These are phyloP conservation scores for Suillus subluteus DNA, from an alignment of 768 basidiomycete species.

Conservation along the genomic window DNA sequence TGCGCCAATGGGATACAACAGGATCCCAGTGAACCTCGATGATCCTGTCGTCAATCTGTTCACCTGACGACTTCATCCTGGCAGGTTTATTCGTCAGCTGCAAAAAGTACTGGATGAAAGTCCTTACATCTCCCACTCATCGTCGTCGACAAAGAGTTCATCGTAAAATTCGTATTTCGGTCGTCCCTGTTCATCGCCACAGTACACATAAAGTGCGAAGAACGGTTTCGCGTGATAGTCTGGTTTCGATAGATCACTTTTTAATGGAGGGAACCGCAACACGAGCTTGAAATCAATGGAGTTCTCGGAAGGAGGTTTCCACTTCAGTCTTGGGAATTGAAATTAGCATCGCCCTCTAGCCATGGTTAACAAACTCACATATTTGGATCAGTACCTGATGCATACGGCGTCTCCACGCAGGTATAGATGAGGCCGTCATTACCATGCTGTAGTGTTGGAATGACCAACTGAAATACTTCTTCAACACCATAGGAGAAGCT, in stretches of 20 bases:
- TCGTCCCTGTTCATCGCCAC: slow-evolving; percentile 61
- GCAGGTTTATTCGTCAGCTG: slow-evolving; percentile 6
- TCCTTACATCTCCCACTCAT: slow-evolving; percentile 91
- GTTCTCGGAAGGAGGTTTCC: slow-evolving; percentile 98
- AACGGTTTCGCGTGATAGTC: slow-evolving; percentile 86
- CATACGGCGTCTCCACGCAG: slow-evolving; percentile 81
- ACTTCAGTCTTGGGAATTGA: slow-evolving; percentile 75
- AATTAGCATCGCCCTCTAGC: slow-evolving; percentile 10
- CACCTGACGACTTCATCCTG: slow-evolving; percentile 82
- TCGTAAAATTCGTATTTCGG: slow-evolving; percentile 85
- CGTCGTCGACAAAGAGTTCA: slow-evolving; percentile 80
- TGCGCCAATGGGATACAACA: slow-evolving; percentile 68
- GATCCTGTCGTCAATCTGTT: slow-evolving; percentile 92
- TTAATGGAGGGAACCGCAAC: slow-evolving; percentile 83
- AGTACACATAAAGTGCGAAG: slow-evolving; percentile 83
- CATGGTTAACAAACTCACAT: slow-evolving; percentile 58
- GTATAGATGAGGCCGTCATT: slow-evolving; percentile 98
- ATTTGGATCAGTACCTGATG: slow-evolving; percentile 80
- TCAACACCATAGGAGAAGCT: slow-evolving; percentile 86
- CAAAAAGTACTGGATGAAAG: background rate
- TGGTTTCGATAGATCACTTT: slow-evolving; percentile 56
- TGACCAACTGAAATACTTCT: slow-evolving; percentile 81
- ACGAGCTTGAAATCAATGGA: slow-evolving; percentile 97
- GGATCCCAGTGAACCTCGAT: slow-evolving; percentile 94
- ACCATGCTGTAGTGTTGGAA: slow-evolving; percentile 86